Conservation (phyloP, 805 yeast species). For the Kuraishia capsulata region DNA sequence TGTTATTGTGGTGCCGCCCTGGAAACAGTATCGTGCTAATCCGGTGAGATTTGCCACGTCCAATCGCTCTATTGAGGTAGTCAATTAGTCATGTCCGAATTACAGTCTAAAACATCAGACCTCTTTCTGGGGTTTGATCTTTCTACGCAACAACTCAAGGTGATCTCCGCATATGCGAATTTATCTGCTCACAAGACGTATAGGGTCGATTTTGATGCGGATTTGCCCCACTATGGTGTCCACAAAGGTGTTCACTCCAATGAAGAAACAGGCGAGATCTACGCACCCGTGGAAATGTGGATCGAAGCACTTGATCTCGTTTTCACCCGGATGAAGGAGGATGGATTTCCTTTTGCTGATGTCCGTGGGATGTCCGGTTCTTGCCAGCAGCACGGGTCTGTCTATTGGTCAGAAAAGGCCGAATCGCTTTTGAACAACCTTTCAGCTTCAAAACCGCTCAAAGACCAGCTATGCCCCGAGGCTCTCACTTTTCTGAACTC, state of each 20-base stretch:
- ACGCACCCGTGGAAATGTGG: slow-evolving; percentile 88
- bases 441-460: slow-evolving; percentile 22
- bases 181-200: slow-evolving; percentile 48
- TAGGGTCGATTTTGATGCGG: slow-evolving; percentile 64
- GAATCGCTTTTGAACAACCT: slow-evolving; percentile 28
- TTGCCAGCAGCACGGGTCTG: slow-evolving; percentile 90
- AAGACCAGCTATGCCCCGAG: slow-evolving; percentile 33
- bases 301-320: slow-evolving; percentile 69
- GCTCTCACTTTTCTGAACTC: slow-evolving; percentile 59
- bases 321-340: slow-evolving; percentile 38
- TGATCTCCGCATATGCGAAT: slow-evolving; percentile 49
- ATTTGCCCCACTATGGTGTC: slow-evolving; percentile 52
- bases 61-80: slow-evolving; percentile 8
- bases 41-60: slow-evolving; percentile 38
- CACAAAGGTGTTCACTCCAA: slow-evolving; percentile 61
- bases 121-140: slow-evolving; percentile 70
- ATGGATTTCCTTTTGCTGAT: slow-evolving; percentile 43
- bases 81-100: too few relatives aligned
- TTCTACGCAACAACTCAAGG: slow-evolving; percentile 83
- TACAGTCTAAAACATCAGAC: slow-evolving; percentile 8
- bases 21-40: slow-evolving; percentile 42
- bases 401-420: slow-evolving; percentile 60
- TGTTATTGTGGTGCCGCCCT: slow-evolving; percentile 45
- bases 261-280: slow-evolving; percentile 48
- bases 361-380: slow-evolving; percentile 75